phyloP scores from a whole-genome alignment of 1,284 basidiomycete genomes.

The Neonothopanus nambi region DNA sequence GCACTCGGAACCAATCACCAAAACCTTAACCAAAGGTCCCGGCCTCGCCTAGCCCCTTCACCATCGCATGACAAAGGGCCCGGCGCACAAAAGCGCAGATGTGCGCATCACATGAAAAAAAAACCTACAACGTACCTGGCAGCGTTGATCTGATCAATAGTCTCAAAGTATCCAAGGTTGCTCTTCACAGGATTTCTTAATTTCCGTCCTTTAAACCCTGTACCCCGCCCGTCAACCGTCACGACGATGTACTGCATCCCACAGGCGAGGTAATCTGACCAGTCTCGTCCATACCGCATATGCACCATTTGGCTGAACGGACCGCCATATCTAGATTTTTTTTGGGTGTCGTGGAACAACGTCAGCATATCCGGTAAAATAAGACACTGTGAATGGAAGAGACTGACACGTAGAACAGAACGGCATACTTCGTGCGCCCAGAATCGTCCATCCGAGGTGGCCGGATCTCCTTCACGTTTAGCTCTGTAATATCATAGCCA shows the following conservation, averaged over 20 bases:
- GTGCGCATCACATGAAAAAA: slow-evolving; percentile 2
- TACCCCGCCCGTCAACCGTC: slow-evolving; percentile 90
- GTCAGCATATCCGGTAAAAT: slow-evolving; percentile 1
- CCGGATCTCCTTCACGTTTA: slow-evolving; percentile 88
- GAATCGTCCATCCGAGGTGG: slow-evolving; percentile 92
- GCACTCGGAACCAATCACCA: slow-evolving; percentile 15
- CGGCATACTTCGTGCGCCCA: slow-evolving; percentile 91
- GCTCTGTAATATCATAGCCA: slow-evolving; percentile 43
- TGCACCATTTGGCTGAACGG: slow-evolving; percentile 82
- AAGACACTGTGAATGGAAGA: neutral
- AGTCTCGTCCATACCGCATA: slow-evolving; percentile 69
- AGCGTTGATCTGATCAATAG: slow-evolving; percentile 83
- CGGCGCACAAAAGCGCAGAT: no score
- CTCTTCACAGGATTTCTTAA: slow-evolving; percentile 84
- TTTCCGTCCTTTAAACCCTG: slow-evolving; percentile 84
- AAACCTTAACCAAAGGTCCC: neutral
- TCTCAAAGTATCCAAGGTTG: slow-evolving; percentile 86
- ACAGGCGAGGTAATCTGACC: slow-evolving; percentile 87
- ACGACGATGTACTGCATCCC: slow-evolving; percentile 86
- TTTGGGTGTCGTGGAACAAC: no score
- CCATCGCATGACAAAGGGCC: neutral
- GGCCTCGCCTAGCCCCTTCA: slow-evolving; percentile 5
- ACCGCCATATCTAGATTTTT: slow-evolving; percentile 86
- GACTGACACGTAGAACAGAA: slow-evolving; percentile 82
- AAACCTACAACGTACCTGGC: slow-evolving; percentile 58